A percentile compares a stretch with the other conserved stretches of the same genome.
Evolutionary conservation across 2,329 filamentous ascomycete species (phyloP).

Genomic region (Aspergillus glaucus): DNA sequence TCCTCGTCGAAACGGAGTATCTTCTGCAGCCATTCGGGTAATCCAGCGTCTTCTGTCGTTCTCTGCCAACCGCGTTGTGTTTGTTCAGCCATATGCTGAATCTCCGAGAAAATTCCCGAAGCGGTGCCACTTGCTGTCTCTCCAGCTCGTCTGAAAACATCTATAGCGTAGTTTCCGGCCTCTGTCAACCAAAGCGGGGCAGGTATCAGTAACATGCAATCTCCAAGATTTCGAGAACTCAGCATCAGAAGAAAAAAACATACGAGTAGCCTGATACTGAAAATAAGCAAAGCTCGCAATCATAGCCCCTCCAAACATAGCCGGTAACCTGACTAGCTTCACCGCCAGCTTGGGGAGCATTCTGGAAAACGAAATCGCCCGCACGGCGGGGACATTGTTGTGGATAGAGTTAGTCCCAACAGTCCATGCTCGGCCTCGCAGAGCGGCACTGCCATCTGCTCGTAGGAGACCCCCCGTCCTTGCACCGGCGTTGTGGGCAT

Average conservation of each 20-base stretch:
- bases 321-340: slow-evolving; percentile 81
- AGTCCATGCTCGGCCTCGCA: slow-evolving; percentile 66
- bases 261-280: slow-evolving; percentile 90
- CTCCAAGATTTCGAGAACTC: neutral
- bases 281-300: slow-evolving; percentile 85
- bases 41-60: slow-evolving; percentile 69
- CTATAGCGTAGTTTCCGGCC: slow-evolving; percentile 69
- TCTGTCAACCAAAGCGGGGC: slow-evolving; percentile 39
- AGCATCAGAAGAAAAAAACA: slow-evolving; percentile 28
- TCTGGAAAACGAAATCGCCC: slow-evolving; percentile 61
- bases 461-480: slow-evolving; percentile 64
- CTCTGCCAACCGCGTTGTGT: slow-evolving; percentile 74
- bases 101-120: slow-evolving; percentile 62
- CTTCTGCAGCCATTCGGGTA: slow-evolving; percentile 73
- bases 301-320: slow-evolving; percentile 83
- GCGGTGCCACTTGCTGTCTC: slow-evolving; percentile 66
- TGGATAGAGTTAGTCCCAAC: slow-evolving; percentile 72
- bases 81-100: slow-evolving; percentile 70
- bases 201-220: neutral
- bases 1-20: slow-evolving; percentile 60
- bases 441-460: slow-evolving; percentile 57
- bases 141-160: slow-evolving; percentile 66
- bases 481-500: slow-evolving; percentile 55
- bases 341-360: slow-evolving; percentile 78
- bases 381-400: slow-evolving; percentile 59